Conservation (phyloP, 2,329 filamentous ascomycete genomes). For the Penicillium freii region DNA sequence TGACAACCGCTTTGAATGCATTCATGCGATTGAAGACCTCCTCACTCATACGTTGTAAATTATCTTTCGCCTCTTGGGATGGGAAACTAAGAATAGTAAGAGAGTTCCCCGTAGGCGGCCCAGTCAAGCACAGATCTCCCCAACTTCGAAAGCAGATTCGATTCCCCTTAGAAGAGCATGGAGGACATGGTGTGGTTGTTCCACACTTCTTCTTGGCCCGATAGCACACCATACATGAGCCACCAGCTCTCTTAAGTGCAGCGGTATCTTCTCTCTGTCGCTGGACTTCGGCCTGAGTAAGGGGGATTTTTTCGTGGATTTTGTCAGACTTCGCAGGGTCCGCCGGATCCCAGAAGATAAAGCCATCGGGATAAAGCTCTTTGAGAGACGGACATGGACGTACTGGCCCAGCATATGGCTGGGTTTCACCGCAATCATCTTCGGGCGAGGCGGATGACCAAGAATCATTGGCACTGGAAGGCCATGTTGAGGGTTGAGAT, state of each 20-base stretch:
- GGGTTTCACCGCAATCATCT: neutral
- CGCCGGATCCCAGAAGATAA: slow-evolving; percentile 20
- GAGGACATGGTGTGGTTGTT: slow-evolving; percentile 17
- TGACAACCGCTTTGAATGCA: slow-evolving; percentile 8
- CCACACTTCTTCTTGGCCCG: slow-evolving; percentile 31
- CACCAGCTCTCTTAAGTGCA: slow-evolving; percentile 24
- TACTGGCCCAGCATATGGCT: neutral
- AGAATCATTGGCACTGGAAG: neutral
- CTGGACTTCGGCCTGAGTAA: slow-evolving; percentile 14
- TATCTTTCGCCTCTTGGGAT: neutral
- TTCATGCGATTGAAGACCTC: neutral
- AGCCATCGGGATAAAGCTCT: neutral
- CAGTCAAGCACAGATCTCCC: slow-evolving; percentile 18
- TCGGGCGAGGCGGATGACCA: neutral
- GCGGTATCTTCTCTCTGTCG: slow-evolving; percentile 18
- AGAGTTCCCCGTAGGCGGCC: neutral
- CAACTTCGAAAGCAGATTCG: slow-evolving; percentile 24
- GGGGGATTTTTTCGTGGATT: slow-evolving; percentile 7
- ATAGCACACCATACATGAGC: slow-evolving; percentile 31
- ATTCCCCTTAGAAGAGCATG: slow-evolving; percentile 14
- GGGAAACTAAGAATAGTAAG: neutral
- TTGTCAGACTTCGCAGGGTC: slow-evolving; percentile 2
- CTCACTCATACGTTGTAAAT: slow-evolving; percentile 6
- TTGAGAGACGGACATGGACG: neutral
- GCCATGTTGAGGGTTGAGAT: neutral